Evolutionary conservation across 225 moss, liverwort and hornwort genomes (phyloP).

Genomic region (Anthoceros angustus): DNA sequence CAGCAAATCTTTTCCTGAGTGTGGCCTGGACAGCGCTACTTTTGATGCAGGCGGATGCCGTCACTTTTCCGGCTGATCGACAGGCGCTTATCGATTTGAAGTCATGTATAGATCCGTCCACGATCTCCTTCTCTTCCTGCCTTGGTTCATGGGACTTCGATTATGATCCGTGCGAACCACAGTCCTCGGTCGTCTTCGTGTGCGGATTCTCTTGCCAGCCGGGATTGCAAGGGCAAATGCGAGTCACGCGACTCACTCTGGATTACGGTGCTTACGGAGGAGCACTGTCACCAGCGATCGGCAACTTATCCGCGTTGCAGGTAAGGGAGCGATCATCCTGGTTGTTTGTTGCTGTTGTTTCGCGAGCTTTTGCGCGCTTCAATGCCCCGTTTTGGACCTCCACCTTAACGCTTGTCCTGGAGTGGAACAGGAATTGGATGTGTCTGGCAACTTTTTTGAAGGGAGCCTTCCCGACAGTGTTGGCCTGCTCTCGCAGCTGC

Average conservation of each 20-base stretch:
- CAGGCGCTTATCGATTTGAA: neutral
- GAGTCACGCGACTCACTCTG: neutral
- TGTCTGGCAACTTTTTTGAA: neutral
- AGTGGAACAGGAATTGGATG: neutral
- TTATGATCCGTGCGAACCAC: neutral
- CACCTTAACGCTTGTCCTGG: neutral
- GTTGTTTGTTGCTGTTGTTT: neutral
- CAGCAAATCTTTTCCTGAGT: neutral
- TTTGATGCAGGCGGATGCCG: neutral
- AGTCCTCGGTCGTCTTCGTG: neutral
- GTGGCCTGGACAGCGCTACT: neutral
- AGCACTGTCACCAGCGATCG: neutral
- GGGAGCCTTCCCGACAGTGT: neutral
- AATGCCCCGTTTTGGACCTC: neutral
- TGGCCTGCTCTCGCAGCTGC: neutral
- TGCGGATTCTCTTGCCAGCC: neutral
- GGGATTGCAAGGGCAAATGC: neutral
- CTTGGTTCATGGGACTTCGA: neutral
- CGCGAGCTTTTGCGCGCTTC: neutral
- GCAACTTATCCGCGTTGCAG: neutral
- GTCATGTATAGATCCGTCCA: neutral
- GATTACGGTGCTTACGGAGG: constrained; percentile 2
- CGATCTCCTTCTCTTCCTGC: neutral
- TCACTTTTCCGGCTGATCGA: neutral
- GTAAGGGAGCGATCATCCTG: neutral